Conservation (phyloP, 1,139 yeast species). For the Magnusiomyces paraingens region DNA sequence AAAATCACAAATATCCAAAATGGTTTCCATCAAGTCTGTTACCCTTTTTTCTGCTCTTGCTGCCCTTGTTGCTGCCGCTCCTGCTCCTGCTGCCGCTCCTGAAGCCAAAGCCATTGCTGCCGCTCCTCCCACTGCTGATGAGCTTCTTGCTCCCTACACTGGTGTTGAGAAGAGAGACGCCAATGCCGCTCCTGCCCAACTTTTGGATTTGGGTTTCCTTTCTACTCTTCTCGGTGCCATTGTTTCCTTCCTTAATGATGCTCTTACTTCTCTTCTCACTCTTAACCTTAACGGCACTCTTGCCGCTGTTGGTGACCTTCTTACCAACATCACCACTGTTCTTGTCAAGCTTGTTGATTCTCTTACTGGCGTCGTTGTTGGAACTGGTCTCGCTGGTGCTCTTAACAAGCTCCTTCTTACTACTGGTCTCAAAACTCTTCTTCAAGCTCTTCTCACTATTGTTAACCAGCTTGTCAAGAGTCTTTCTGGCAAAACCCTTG, state of each 20-base stretch:
- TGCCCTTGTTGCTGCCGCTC: conserved; percentile 2
- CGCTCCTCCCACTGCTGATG: background rate
- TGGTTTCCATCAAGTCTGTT: conserved; percentile 10
- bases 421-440: conserved; percentile 6
- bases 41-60: conserved; percentile 4
- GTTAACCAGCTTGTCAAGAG: background rate
- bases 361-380: background rate
- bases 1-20: background rate
- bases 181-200: background rate
- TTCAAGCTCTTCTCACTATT: background rate
- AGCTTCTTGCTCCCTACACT: background rate
- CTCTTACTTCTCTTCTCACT: background rate
- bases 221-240: background rate
- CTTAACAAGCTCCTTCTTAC: conserved; percentile 1
- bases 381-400: conserved; percentile 2
- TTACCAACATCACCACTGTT: conserved; percentile 1
- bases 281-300: background rate
- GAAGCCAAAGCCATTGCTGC: conserved; percentile 4
- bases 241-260: background rate
- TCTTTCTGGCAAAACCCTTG: background rate
- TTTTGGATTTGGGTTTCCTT: background rate
- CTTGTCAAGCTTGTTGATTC: conserved; percentile 2
- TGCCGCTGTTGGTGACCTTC: conserved; percentile 1
- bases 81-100: conserved; percentile 2
- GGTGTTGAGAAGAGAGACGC: background rate